Percentiles rank a stretch among this genome's conserved stretches.
phyloP scores from a whole-genome alignment of 2,329 filamentous ascomycete genomes.

The Decorospora gaudefroyi region DNA sequence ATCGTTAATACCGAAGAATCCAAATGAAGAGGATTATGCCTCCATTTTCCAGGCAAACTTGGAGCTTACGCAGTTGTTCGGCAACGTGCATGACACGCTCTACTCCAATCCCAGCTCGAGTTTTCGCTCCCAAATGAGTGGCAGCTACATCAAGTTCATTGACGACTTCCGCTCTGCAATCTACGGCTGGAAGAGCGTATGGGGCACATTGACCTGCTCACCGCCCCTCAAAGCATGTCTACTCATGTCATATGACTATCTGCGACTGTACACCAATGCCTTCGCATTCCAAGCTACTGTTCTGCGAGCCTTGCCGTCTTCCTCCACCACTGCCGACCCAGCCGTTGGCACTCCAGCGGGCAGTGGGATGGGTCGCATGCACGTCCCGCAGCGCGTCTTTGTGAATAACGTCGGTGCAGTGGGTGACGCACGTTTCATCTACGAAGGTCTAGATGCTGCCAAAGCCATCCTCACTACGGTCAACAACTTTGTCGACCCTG shows the following conservation, averaged over 20 bases:
- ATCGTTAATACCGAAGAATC: slow-evolving; percentile 62
- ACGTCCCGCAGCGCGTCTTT: slow-evolving; percentile 51
- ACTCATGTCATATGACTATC: slow-evolving; percentile 72
- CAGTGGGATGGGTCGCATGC: slow-evolving; percentile 27
- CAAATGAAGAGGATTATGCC: slow-evolving; percentile 68
- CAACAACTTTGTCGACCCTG: slow-evolving; percentile 56
- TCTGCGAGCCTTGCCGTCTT: slow-evolving; percentile 49
- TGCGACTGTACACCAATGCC: slow-evolving; percentile 73
- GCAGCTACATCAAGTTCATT: slow-evolving; percentile 75
- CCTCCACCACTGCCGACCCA: slow-evolving; percentile 18
- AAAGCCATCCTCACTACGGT: slow-evolving; percentile 56
- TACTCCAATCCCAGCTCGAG: slow-evolving; percentile 73
- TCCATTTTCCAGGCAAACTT: slow-evolving; percentile 72
- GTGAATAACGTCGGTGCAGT: slow-evolving; percentile 57
- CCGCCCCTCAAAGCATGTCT: slow-evolving; percentile 68
- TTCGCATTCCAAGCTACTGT: slow-evolving; percentile 76
- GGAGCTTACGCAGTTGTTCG: slow-evolving; percentile 72
- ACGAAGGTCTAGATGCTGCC: slow-evolving; percentile 56
- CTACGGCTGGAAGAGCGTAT: slow-evolving; percentile 70
- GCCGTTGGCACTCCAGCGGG: slow-evolving; percentile 1
- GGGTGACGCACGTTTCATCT: slow-evolving; percentile 56
- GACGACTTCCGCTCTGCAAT: slow-evolving; percentile 73
- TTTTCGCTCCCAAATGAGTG: slow-evolving; percentile 70
- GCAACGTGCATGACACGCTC: slow-evolving; percentile 73
- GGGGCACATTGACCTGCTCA: slow-evolving; percentile 69